Base-by-base conservation (phyloP, 2,329 filamentous ascomycete genomes). In the Venturia carpophila region DNA sequence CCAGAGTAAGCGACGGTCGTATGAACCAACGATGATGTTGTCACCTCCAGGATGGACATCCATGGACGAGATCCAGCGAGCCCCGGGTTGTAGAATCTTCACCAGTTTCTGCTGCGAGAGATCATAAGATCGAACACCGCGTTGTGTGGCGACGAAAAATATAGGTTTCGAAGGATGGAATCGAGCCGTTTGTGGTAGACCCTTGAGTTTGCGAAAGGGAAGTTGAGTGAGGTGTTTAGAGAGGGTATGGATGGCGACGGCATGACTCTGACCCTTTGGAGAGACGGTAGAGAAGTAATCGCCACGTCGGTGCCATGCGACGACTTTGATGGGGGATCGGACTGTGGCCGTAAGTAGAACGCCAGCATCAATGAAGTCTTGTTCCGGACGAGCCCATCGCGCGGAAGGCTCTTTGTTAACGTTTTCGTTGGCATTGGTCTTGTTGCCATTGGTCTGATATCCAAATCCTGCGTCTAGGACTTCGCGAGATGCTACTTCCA, bases 131-230 rank as follows among this genome's bases (percentile, higher is more conserved):
- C 94, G 89, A 72, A 99, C 92, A 66, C 89, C 89, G 71, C 93
- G 90, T 76, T 96, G 92, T 13, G 95, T 97, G 3, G 94, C 94
- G 65, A 99, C 91, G 73, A 97, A 97, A 79, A 99, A 92, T 62
- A 96, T 86, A 0, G 94, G 92, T 69, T 92, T 88, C 49, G 88
- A 90, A 1, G 94, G 94, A 76, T 99, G 95, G 83, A 99, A 99
- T 70, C 92, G 91, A 5, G 92, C 92, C 0, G 89, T 89, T 77
- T 97, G 93, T 1, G 92, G 91, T 60, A 91, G 87, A 66, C 86
- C 86, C 72, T 86, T 86, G 68, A 88, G 76, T 66, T 84, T 83
- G 67, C 91, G 89, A 85, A 99, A 97, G 34, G 94, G 95, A 37
- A 94, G 87, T 76, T 99, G 94, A 2, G 92, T 97, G 58, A 93